Percentiles rank a stretch among this genome's conserved stretches.
phyloP scores from a whole-genome alignment of 139 green algal species.

The Chlorella sp. region DNA sequence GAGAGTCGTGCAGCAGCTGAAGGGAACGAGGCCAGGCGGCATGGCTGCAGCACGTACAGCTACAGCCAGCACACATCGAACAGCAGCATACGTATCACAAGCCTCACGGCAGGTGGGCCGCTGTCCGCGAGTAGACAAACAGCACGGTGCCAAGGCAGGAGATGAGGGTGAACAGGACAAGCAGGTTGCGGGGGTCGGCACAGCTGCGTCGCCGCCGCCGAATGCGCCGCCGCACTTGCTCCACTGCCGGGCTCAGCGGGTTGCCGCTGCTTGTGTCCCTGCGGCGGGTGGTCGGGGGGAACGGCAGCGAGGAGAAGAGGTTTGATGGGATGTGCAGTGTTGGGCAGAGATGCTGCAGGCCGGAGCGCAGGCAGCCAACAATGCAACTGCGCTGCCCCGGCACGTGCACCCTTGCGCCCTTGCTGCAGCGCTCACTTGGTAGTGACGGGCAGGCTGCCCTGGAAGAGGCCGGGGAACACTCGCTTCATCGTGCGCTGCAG shows the following conservation, averaged over 20 bases:
- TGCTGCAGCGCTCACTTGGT: constrained; percentile 43
- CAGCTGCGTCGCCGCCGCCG: constrained; percentile 38
- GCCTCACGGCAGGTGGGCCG: constrained; percentile 38
- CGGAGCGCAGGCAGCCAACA: too few species aligned
- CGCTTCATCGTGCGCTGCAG: constrained; percentile 72
- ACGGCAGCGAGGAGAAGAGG: too few species aligned
- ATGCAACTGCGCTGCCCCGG: too few species aligned
- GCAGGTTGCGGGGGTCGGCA: constrained; percentile 45
- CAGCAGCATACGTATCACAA: too few species aligned
- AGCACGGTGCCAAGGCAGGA: constrained; percentile 57
- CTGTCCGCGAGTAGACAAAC: constrained; percentile 55
- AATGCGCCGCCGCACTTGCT: constrained; percentile 36
- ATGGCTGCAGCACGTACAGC: too few species aligned
- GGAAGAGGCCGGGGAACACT: constrained; percentile 74
- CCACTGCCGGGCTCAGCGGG: constrained; percentile 24
- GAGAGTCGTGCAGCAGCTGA: too few species aligned
- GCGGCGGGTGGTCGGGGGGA: neutral
- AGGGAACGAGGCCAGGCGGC: too few species aligned
- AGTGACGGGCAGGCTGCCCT: constrained; percentile 62
- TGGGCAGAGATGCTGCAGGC: too few species aligned
- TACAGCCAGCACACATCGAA: too few species aligned
- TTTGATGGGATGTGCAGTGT: too few species aligned
- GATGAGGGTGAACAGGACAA: constrained; percentile 58
- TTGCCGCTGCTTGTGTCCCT: constrained; percentile 20
- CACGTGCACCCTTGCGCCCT: too few species aligned